Base-by-base conservation (phyloP, 2,329 filamentous ascomycete genomes). In the Fusarium avenaceum region DNA sequence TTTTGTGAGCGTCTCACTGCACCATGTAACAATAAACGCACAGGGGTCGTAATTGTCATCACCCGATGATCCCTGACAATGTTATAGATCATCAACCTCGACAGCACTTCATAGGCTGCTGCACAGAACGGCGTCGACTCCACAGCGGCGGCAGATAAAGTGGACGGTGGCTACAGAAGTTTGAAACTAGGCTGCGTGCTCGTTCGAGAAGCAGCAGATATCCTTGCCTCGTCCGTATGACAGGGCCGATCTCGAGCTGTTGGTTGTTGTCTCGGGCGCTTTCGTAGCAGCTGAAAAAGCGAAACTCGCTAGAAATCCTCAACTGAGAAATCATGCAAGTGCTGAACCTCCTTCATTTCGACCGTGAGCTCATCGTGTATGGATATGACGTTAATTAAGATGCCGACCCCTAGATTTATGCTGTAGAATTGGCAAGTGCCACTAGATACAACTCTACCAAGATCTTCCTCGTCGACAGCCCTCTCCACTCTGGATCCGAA, bases 31-130 rank as follows among this genome's bases (percentile, higher is more conserved):
- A 9, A 15, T 9, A 32, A 53, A 19, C 33, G 13, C 3, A 6
- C 39, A 61, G 20, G 56, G 57, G 17, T 61, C 15, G 13, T 24
- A 17, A 60, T 59, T 32, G 17, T 47, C 57, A 51, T 59, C 38
- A 59, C 28, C 14, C 33, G 33, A 35, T 9, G 33, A 35, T 35
- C 33, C 33, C 7, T 35, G 33, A 17, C 14, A 35, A 35, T 35
- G 33, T 9, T 8, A 35, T 35, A 17, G 33, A 35, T 35, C 33
- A 17, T n/a, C 35, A 58, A 20, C 7, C 15, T 63, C 43, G 26
- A 44, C 11, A 22, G 15, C 7, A 33, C 33, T 6, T 15, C 1
- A 59, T 26, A 52, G 26, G 26, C 20, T 15, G 9, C 6, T 14
- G 4, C 3, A 8, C 1, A n/a, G 4, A 30, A 33, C 4, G 2